Conservation (phyloP, 2,329 filamentous ascomycete genomes). For the Didymella glomerata region DNA sequence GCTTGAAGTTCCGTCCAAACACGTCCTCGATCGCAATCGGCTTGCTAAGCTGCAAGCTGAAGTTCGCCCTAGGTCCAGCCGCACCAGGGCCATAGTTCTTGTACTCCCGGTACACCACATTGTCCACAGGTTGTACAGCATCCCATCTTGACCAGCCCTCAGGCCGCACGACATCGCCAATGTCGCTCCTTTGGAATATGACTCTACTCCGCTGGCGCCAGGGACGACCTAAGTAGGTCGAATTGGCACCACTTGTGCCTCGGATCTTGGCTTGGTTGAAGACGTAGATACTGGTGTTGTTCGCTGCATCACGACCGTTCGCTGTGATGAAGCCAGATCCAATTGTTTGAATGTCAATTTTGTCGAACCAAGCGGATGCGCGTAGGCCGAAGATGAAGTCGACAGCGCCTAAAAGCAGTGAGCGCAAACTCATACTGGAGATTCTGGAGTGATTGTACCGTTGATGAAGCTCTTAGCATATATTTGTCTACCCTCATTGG, state of each 20-base stretch:
- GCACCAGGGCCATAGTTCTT: slow-evolving; percentile 32
- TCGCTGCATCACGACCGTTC: slow-evolving; percentile 29
- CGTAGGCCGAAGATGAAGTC: slow-evolving; percentile 65
- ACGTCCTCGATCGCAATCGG: slow-evolving; percentile 21
- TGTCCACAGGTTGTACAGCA: slow-evolving; percentile 24
- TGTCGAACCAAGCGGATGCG: slow-evolving; percentile 58
- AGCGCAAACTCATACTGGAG: neutral
- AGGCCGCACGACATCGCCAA: slow-evolving; percentile 64
- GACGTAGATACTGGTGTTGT: slow-evolving; percentile 57
- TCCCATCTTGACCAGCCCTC: slow-evolving; percentile 61
- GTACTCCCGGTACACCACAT: slow-evolving; percentile 29
- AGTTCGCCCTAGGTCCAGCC: slow-evolving; percentile 11
- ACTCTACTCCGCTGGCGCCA: slow-evolving; percentile 60
- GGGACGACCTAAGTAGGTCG: slow-evolving; percentile 59
- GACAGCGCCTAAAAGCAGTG: slow-evolving; percentile 48
- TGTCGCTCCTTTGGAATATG: slow-evolving; percentile 57
- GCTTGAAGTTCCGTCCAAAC: slow-evolving; percentile 24
- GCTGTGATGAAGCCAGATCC: slow-evolving; percentile 33
- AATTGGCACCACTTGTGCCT: slow-evolving; percentile 45
- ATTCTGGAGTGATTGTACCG: slow-evolving; percentile 40
- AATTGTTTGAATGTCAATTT: slow-evolving; percentile 39
- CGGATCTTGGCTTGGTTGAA: slow-evolving; percentile 60
- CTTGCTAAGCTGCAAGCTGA: slow-evolving; percentile 20
- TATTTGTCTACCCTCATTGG: slow-evolving; percentile 59
- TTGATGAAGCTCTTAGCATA: slow-evolving; percentile 65